Evolutionary conservation across 805 yeast species (phyloP), one percentile per base, ranked within the genome.

Genomic region (Ogataea paradorogensis): DNA sequence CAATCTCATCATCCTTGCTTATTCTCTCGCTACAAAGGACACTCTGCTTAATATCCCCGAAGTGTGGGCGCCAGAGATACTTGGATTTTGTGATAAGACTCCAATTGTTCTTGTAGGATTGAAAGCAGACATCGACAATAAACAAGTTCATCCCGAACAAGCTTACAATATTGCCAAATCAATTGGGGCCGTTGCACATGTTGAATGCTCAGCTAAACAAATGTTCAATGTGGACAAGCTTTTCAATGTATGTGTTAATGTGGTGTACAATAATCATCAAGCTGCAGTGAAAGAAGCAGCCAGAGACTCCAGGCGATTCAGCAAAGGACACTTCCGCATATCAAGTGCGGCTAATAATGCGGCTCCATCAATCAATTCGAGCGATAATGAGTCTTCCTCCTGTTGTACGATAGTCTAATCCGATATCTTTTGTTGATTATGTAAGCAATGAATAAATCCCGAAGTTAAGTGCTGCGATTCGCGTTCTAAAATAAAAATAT

Each of bases 1-100:
- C 3, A 85, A 87, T 58, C 65, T 88, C 1, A 61, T 88, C 13
- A 66, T 90, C 42, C 67, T 88, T 7, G 89, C 96, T 43, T 90
- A 85, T 59, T 68, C 91, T 1, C 70, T 87, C 21, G 82, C 81
- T 51, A 73, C 73, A 40, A 63, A 69, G 14, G 73, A 73, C 23
- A 78, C 90, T 15, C 67, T 90, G 41, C 79, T 76, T 35, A 88
- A 84, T 55, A 84, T 86, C 9, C 73, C 71, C 44, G 95, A 87
- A 47, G 76, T 74, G 45, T 90, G 98, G 98, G 76, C 76, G 28
- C 95, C 96, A 1, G 98, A 90, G 58, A 84, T 86, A 1, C 66
- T 71, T 43, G 89, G 84, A 55, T 87, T 83, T 58, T 87, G 96
- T 57, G 89, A 90, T 3, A 83, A 78, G 2, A 73, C 81, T 2